Evolutionary conservation across 768 basidiomycete species (phyloP).

Genomic region (Rubroboletus pulcherrimus): DNA sequence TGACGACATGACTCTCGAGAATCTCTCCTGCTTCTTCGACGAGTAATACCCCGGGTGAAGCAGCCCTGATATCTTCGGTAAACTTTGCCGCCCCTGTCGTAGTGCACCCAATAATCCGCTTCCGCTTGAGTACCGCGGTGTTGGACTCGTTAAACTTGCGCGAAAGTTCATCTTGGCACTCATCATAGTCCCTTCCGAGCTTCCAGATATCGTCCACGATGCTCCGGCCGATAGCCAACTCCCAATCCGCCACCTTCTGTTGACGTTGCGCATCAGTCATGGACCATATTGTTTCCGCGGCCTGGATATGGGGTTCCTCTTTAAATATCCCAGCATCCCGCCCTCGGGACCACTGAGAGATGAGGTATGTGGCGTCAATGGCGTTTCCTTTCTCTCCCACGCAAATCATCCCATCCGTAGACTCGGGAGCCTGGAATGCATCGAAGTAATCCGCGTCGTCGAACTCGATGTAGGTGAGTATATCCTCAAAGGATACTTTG

Average conservation of each 20-base stretch:
- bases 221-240: constrained; percentile 32
- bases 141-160: constrained; percentile 35
- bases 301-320: constrained; percentile 18
- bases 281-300: constrained; percentile 35
- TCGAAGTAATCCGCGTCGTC: constrained; percentile 42
- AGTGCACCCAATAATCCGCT: constrained; percentile 62
- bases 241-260: constrained; percentile 33
- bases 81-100: constrained; percentile 70
- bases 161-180: constrained; percentile 32
- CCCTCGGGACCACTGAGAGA: constrained; percentile 46
- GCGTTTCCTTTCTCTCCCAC: constrained; percentile 41
- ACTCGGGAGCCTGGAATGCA: constrained; percentile 43
- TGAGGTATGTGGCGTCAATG: constrained; percentile 39
- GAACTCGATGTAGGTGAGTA: constrained; percentile 50
- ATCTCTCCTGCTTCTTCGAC: constrained; percentile 77
- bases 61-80: constrained; percentile 41
- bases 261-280: constrained; percentile 31
- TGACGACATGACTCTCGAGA: constrained; percentile 62
- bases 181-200: constrained; percentile 38
- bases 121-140: constrained; percentile 36
- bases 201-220: constrained; percentile 33
- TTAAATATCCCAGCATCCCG: constrained; percentile 42
- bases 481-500: constrained; percentile 21
- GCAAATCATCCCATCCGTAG: constrained; percentile 42
- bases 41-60: constrained; percentile 49